Evolutionary conservation across 768 basidiomycete genomes (phyloP), one percentile per base, ranked within the genome.

Genomic region (Lentinula detonsa): DNA sequence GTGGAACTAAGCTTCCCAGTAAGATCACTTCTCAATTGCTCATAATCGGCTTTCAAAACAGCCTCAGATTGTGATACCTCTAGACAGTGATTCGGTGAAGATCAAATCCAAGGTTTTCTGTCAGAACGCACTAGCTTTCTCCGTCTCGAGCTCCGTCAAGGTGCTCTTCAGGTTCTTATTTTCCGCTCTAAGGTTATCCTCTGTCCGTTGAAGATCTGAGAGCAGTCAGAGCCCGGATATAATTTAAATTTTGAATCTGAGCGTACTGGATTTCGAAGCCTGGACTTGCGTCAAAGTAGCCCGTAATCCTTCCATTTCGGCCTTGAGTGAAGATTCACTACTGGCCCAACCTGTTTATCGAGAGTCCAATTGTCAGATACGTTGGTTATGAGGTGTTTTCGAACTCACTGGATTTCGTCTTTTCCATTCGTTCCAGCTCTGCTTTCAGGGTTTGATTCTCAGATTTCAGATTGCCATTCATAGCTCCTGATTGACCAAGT

Each of bases 161-260:
- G 31, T 21, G 50, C 8, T 43, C 50, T 52, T 60, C 34, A 60
- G 2, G 15, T 50, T 51, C 51, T 51, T 56, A 18, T 37, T 60
- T 35, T 63, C 62, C 11, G 62, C 40, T 35, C 33, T 58, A 8
- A 50, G 48, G n/a, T 50, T 51, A 11, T 67, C 65, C 54, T 78
- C 72, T 48, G 71, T 67, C 58, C 74, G 67, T 52, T 71, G 71
- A 39, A 69, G 61, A 66, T 70, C 76, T 80, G 43, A 35, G 59
- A 33, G n/a, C 59, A 33, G 15, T 48, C 21, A 42, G 52, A 45
- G 18, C 48, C 35, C 5, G 49, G 31, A 11, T 5, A 46, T 1
- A 37, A 65, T 34, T 33, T 50, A 31, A n/a, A 9, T 11, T 10
- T 1, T 5, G 43, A 42, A 35, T 11, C 5, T 7, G n/a, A 7